Conservation (phyloP, 352 stramenopile genomes). For the Phytopythium aichiense region DNA sequence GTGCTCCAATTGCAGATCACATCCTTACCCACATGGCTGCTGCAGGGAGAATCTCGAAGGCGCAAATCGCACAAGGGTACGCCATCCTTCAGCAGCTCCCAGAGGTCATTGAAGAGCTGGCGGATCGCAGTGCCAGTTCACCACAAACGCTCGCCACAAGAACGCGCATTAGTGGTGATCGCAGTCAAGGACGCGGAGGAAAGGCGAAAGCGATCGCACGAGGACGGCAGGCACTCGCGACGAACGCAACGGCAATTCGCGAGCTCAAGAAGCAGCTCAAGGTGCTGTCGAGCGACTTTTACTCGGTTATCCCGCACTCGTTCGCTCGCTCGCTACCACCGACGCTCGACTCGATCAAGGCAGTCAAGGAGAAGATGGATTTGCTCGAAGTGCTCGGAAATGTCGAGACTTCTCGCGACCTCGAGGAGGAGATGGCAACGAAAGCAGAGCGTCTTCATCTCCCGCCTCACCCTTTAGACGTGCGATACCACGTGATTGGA, state of each 20-base stretch:
- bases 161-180: background rate
- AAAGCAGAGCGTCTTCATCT: background rate
- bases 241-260: constrained; percentile 8
- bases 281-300: constrained; percentile 57
- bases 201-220: constrained; percentile 14
- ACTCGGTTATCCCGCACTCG: constrained; percentile 66
- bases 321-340: constrained; percentile 54
- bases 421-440: constrained; percentile 19
- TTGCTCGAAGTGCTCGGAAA: constrained; percentile 58
- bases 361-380: constrained; percentile 57
- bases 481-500: constrained; percentile 49
- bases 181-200: constrained; percentile 6
- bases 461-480: constrained; percentile 36
- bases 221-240: constrained; percentile 12
- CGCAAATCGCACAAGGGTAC: constrained; percentile 63
- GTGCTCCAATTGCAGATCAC: background rate
- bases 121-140: constrained; percentile 16
- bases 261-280: constrained; percentile 39
- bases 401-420: constrained; percentile 49
- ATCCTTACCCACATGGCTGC: background rate
- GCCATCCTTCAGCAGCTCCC: constrained; percentile 48
- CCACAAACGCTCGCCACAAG: constrained; percentile 4
- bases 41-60: constrained; percentile 41
- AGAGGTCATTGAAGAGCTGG: constrained; percentile 32
- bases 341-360: constrained; percentile 43